Base-by-base conservation (phyloP, 2,329 filamentous ascomycete species). In the Pyricularia grisea region DNA sequence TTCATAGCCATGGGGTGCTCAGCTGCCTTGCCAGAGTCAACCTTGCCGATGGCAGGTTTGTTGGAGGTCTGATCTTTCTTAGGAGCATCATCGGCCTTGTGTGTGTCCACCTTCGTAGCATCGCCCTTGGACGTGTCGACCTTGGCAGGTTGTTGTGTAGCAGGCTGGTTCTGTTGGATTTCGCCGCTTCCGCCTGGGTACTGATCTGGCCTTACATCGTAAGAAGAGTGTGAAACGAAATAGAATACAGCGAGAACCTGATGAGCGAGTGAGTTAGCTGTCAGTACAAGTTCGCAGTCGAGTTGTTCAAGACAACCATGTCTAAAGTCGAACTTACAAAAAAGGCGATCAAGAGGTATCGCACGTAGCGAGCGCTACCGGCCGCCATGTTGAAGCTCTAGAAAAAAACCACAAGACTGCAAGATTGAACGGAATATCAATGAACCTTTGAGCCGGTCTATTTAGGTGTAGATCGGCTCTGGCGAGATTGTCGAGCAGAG, bases 331-430 rank as follows among this genome's bases (percentile, higher is more conserved):
- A 28, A 71, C 68, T 42, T 86, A 97, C 94, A 77, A 97, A 90
- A 76, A 93, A 86, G 70, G 93, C 92, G 76, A 97, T 88, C 77
- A 95, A 85, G 78, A 97, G 85, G 80, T 89, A 90, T 84, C 88
- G 87, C 84, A 89, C 81, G 76, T 93, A 92, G 80, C 91, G 89
- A 80, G 90, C 88, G 73, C 87, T 89, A 77, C 89, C 89, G 70
- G 88, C 86, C 80, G 89, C 89, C 84, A 85, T 87, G 68, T 27
- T 69, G 67, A 65, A 58, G 27, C 60, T 63, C 60, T 63, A 14
- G 27, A 63, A 1, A 63, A 63, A 17, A 27, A 28, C 25, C 27
- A 17, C 17, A 12, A 7, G 27, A 25, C 17, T 28, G 25, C 5
- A 20, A 28, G 25, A 27, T 28, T 10, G 60, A 63, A 11, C 4